Percentiles rank a stretch among this genome's conserved stretches.
phyloP scores from a whole-genome alignment of 106 monocot genomes.

The Chionographis japonica region DNA sequence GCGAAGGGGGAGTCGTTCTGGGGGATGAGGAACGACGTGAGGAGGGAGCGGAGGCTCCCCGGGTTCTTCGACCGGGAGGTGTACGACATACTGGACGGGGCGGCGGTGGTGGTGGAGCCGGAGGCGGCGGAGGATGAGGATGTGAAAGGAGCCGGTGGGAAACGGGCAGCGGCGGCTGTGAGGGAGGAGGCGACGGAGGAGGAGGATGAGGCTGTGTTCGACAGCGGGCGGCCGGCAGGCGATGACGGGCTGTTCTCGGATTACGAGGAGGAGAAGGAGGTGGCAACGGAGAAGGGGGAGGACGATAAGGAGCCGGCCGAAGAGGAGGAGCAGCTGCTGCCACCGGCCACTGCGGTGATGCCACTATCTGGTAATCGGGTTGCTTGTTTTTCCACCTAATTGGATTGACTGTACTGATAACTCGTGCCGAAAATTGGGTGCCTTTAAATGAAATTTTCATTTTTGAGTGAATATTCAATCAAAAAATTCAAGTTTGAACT shows the following conservation, averaged over 20 bases:
- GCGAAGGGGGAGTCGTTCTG: slow-evolving; percentile 50
- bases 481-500: too few relatives aligned
- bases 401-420: too few relatives aligned
- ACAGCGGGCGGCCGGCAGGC: slow-evolving; percentile 35
- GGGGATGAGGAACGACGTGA: slow-evolving; percentile 68
- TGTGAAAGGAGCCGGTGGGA: slow-evolving; percentile 2
- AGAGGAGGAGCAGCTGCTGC: not conserved
- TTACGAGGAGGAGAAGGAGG: slow-evolving; percentile 32
- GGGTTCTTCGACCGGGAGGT: slow-evolving; percentile 91
- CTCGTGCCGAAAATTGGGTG: too few relatives aligned
- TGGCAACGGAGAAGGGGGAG: slow-evolving; percentile 29
- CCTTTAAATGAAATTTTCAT: too few relatives aligned
- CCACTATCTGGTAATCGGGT: slow-evolving; percentile 45
- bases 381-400: too few relatives aligned
- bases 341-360: slow-evolving; percentile 15
- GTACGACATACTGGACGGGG: slow-evolving; percentile 71
- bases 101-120: slow-evolving; percentile 9
- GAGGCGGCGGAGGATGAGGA: slow-evolving; percentile 15
- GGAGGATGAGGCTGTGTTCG: slow-evolving; percentile 24
- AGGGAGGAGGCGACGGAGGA: slow-evolving; percentile 7
- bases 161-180: not conserved
- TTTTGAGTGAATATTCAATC: too few relatives aligned
- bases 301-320: slow-evolving; percentile 13
- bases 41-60: slow-evolving; percentile 69
- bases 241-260: slow-evolving; percentile 59